A percentile compares a stretch with the other conserved stretches of the same genome.
Conservation (phyloP, 805 yeast species). For the Candida qinlingensis region DNA sequence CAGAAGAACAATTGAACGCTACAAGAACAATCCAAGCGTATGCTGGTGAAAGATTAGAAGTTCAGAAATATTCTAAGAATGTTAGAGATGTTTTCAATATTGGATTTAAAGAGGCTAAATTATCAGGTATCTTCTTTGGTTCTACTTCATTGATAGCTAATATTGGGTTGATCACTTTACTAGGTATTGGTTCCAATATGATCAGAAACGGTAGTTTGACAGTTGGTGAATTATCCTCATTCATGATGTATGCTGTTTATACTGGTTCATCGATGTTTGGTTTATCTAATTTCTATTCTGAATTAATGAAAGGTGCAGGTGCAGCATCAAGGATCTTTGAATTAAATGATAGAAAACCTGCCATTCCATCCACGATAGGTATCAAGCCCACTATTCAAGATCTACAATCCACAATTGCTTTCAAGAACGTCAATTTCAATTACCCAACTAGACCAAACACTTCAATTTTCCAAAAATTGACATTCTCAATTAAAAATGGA, state of each 20-base stretch:
- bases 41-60: constrained; percentile 77
- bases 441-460: constrained; percentile 84
- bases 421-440: constrained; percentile 58
- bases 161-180: constrained; percentile 65
- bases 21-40: constrained; percentile 85
- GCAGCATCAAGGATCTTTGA: constrained; percentile 92
- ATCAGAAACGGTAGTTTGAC: constrained; percentile 72
- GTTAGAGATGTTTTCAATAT: constrained; percentile 59
- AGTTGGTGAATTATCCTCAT: constrained; percentile 85
- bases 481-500: constrained; percentile 64
- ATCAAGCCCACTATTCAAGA: constrained; percentile 29
- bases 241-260: constrained; percentile 92
- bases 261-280: constrained; percentile 93
- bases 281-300: constrained; percentile 84
- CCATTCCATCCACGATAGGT: constrained; percentile 65
- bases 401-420: constrained; percentile 42
- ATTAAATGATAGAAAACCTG: constrained; percentile 70
- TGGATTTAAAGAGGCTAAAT: constrained; percentile 74
- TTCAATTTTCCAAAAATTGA: constrained; percentile 54
- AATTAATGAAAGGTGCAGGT: constrained; percentile 95
- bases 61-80: constrained; percentile 66
- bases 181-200: constrained; percentile 78
- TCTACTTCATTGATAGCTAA: constrained; percentile 84
- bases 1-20: constrained; percentile 87
- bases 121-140: constrained; percentile 72